phyloP scores from a whole-genome alignment of 257 asterid species.

The Cynanchum wilfordii region DNA sequence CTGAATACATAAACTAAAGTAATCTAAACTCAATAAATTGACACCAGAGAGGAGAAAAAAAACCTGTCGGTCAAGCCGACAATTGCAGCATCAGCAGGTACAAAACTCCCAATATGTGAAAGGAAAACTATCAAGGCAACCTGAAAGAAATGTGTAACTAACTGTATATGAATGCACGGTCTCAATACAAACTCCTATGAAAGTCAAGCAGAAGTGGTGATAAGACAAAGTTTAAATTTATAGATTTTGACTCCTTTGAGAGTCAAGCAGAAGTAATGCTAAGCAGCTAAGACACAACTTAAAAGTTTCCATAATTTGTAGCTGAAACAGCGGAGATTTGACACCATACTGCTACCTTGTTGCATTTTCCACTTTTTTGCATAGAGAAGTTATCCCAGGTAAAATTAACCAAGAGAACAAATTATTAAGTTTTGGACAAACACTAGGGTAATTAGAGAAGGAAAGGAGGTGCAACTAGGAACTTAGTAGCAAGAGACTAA shows the following conservation, averaged over 20 bases:
- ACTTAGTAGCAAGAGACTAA: not conserved
- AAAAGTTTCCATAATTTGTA: not conserved
- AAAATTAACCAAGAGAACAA: not conserved
- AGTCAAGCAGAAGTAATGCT: not conserved
- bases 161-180: not conserved
- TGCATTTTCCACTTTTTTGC: not conserved
- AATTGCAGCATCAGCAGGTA: conserved; percentile 94
- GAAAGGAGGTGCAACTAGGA: not conserved
- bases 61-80: conserved; percentile 98
- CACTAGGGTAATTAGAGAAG: not conserved
- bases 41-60: conserved; percentile 19
- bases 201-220: not conserved
- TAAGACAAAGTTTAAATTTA: not conserved
- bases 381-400: not conserved
- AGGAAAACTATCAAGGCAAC: conserved; percentile 96
- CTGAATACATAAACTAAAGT: conserved; percentile 4
- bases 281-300: not conserved
- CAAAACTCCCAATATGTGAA: conserved; percentile 93
- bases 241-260: not conserved
- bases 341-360: not conserved
- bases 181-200: not conserved
- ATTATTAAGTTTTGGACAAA: not conserved
- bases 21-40: conserved; percentile 8
- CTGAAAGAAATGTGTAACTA: conserved; percentile 38
- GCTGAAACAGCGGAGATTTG: not conserved